Base-by-base conservation (phyloP, 495 filamentous ascomycete genomes). In the Talaromyces ruber region DNA sequence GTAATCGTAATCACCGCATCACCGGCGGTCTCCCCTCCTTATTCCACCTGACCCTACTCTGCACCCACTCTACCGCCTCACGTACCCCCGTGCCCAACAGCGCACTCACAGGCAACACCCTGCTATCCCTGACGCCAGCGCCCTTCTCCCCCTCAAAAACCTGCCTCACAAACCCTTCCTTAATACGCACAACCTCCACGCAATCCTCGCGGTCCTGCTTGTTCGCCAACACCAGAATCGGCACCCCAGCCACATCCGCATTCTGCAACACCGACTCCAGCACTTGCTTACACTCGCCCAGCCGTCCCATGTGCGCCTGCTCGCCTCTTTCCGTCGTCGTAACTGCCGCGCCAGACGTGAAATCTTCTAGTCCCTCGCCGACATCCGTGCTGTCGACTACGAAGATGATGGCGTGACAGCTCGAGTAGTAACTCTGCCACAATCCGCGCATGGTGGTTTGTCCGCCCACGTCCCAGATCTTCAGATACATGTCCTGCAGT, bases 141-240 rank as follows among this genome's bases (percentile, higher is more conserved):
- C 92, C 91, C 70, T 91, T 89, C 68, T 94, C 92, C 2, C 95
- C 93, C 76, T 98, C 92, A 74, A 98, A 94, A 8, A 97, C 92
- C 73, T 88, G 89, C 70, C 93, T 86, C 51, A 97, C 91, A 21
- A 98, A 79, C 0, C 94, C 93, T 72, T 98, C 94, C 78, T 98
- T 98, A 70, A 98, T 94, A 61, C 91, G 79, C 32, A 97, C 92
- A 3, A 97, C 95, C 79, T 98, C 95, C 52, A 98, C 89, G 66
- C 93, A 97, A 72, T 98, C 95, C 70, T 98, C 94, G 2, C 93
- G 80, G 72, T 98, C 94, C 74, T 98, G 94, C 72, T 98, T 98
- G 71, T 98, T 98, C 45, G 94, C 94, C 64, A 98, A 74, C 52
- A 98, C 91, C 43, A 98, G 77, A 65, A 98, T 80, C 26, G 94